phyloP scores from a whole-genome alignment of 140 eudicot species.

The Flaveria floridana region DNA sequence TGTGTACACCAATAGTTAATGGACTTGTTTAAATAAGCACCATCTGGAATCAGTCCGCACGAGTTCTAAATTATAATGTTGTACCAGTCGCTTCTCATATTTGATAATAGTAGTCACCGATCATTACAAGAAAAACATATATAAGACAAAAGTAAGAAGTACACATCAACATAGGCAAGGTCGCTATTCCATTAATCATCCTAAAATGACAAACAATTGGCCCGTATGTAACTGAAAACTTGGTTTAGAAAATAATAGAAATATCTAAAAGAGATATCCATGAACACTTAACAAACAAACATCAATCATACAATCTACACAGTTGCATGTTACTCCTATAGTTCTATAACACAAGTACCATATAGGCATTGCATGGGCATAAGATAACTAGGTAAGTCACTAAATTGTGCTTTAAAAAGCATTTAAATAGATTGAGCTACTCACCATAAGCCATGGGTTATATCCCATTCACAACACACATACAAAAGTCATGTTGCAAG shows the following conservation, averaged over 20 bases:
- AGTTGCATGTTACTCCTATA: background rate
- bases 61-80: too few species aligned
- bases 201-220: background rate
- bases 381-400: background rate
- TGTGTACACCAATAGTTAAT: background rate
- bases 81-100: background rate
- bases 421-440: background rate
- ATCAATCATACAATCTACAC: background rate
- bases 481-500: background rate
- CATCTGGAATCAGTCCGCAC: background rate
- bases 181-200: background rate
- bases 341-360: background rate
- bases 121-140: background rate
- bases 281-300: background rate
- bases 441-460: background rate
- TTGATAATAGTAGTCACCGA: background rate
- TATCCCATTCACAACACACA: background rate
- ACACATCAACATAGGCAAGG: background rate
- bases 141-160: background rate
- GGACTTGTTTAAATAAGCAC: background rate
- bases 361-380: background rate
- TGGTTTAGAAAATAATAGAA: background rate
- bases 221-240: background rate
- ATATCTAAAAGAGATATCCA: background rate
- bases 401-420: background rate